These are phyloP conservation scores for Corynascus novoguineensis DNA, from an alignment of 495 filamentous ascomycete genomes.

Conservation along the genomic window DNA sequence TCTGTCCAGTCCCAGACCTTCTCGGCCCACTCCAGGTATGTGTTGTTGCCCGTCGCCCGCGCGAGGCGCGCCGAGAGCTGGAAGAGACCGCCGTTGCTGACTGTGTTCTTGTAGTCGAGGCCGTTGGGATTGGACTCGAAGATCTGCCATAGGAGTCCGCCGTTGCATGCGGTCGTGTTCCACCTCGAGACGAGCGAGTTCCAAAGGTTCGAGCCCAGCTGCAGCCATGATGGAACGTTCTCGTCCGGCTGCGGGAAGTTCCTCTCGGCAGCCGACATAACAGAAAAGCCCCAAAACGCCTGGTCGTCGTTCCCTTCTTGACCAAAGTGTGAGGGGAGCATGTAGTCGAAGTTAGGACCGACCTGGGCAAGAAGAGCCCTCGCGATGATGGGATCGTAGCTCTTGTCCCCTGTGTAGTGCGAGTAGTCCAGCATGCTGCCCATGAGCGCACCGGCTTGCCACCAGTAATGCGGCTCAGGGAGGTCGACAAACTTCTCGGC, in stretches of 20 bases:
- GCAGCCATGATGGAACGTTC: conserved; percentile 54
- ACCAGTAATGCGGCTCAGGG: conserved; percentile 73
- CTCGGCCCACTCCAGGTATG: conserved; percentile 62
- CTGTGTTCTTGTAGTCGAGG: conserved; percentile 64
- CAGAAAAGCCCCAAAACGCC: conserved; percentile 73
- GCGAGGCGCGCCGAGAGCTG: conserved; percentile 63
- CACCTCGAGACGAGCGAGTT: conserved; percentile 53
- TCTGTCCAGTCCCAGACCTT: conserved; percentile 65
- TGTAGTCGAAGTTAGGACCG: conserved; percentile 58
- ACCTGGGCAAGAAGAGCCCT: conserved; percentile 60
- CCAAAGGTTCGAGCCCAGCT: conserved; percentile 47
- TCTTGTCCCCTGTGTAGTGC: conserved; percentile 69
- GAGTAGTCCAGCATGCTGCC: conserved; percentile 76
- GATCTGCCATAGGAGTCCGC: conserved; percentile 82
- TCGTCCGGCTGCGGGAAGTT: conserved; percentile 60
- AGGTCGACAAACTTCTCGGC: conserved; percentile 56
- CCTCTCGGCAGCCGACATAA: conserved; percentile 67
- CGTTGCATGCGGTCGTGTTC: conserved; percentile 61
- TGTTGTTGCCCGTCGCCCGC: conserved; percentile 58
- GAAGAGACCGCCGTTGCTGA: conserved; percentile 65
- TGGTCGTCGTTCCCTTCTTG: conserved; percentile 68
- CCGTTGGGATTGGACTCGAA: conserved; percentile 68
- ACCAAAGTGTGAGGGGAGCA: conserved; percentile 41
- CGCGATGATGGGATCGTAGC: conserved; percentile 63
- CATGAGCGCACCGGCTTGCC: conserved; percentile 71